These are phyloP conservation scores for Croton setiger DNA, from an alignment of 441 rosid species.

Conservation along the genomic window DNA sequence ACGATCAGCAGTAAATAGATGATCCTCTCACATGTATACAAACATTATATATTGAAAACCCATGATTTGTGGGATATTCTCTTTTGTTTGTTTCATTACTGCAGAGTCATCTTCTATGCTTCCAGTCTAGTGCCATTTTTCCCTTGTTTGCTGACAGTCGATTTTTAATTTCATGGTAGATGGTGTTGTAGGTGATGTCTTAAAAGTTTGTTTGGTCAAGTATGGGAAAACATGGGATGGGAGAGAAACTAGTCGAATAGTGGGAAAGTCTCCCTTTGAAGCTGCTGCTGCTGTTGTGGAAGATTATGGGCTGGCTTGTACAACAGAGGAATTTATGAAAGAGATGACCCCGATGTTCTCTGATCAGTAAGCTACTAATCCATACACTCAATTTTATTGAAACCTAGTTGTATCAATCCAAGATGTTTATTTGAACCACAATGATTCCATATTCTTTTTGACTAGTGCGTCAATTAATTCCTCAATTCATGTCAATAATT, in stretches of 20 bases:
- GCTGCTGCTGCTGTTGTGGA: constrained; percentile 73
- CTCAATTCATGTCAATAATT: not conserved
- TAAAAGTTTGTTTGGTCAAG: constrained; percentile 53
- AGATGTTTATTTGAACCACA: not conserved
- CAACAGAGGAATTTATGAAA: constrained; percentile 53
- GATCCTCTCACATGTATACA: not conserved
- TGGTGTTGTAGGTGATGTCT: constrained; percentile 57
- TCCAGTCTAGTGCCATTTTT: not conserved
- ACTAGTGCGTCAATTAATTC: not conserved
- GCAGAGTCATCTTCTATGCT: not conserved
- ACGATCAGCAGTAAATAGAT: not conserved
- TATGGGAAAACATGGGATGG: constrained; percentile 94
- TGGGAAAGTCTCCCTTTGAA: constrained; percentile 73
- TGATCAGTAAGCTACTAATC: constrained; percentile 43
- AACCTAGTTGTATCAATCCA: not conserved
- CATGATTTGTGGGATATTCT: not conserved
- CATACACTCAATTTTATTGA: constrained; percentile 4
- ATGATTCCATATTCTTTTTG: not conserved
- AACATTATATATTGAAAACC: not conserved
- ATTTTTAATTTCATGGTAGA: constrained; percentile 42
- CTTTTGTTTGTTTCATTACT: not conserved
- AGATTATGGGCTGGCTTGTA: constrained; percentile 78
- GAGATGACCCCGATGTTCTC: constrained; percentile 59
- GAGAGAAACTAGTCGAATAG: constrained; percentile 55
- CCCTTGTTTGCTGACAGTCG: not conserved